phyloP scores from a whole-genome alignment of 306 rosid species.

The Castanospermum australe region DNA sequence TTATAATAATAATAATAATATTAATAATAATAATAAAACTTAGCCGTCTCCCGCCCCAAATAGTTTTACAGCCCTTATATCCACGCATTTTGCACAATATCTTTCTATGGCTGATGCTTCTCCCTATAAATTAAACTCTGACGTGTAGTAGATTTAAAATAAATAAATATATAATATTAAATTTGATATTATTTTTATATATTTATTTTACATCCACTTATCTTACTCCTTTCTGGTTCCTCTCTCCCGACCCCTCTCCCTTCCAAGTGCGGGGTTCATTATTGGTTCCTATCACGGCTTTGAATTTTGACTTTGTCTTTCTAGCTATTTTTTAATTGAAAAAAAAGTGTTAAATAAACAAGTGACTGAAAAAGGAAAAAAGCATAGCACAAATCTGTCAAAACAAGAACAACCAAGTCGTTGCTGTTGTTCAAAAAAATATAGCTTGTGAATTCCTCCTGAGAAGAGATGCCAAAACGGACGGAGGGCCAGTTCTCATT shows the following conservation, averaged over 20 bases:
- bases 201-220: too few relatives aligned
- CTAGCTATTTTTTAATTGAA: too few relatives aligned
- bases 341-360: not conserved
- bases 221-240: too few relatives aligned
- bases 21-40: too few relatives aligned
- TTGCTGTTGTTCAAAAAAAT: not conserved
- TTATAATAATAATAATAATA: too few relatives aligned
- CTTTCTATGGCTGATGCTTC: not conserved
- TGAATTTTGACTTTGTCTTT: constrained; percentile 35
- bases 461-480: constrained; percentile 9
- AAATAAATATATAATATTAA: too few relatives aligned
- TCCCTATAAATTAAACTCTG: not conserved
- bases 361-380: not conserved
- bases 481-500: constrained; percentile 23
- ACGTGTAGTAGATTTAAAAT: too few relatives aligned
- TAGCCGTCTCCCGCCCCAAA: not conserved
- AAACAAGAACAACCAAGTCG: not conserved
- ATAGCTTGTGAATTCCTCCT: not conserved
- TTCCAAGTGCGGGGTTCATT: constrained; percentile 7
- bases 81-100: constrained; percentile 44
- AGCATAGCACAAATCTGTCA: too few relatives aligned
- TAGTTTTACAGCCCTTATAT: not conserved
- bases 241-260: not conserved
- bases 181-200: too few relatives aligned
- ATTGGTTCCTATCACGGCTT: constrained; percentile 23